phyloP scores from a whole-genome alignment of 106 monocot species.

The Dendrobium officinale region DNA sequence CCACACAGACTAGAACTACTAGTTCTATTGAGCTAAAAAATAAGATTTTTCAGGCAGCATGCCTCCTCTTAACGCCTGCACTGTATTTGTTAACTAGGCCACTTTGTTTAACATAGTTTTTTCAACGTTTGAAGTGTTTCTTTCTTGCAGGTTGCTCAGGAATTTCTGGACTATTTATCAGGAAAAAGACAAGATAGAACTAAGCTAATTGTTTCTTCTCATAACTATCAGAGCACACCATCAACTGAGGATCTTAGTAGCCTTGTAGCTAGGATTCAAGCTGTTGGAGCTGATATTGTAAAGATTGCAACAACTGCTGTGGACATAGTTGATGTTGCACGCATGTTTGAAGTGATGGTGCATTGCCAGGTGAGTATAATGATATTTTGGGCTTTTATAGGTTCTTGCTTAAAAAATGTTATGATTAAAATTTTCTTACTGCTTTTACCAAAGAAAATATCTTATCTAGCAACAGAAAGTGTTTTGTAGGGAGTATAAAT shows the following conservation, averaged over 20 bases:
- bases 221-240: slow-evolving; percentile 84
- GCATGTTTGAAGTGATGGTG: slow-evolving; percentile 82
- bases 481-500: not conserved
- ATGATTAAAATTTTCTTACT: not conserved
- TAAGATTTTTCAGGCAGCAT: not conserved
- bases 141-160: slow-evolving; percentile 61
- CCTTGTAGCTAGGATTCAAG: slow-evolving; percentile 90
- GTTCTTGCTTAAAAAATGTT: not conserved
- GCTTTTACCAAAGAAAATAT: not conserved
- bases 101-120: not conserved
- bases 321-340: slow-evolving; percentile 71
- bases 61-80: not conserved
- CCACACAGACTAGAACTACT: not conserved
- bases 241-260: slow-evolving; percentile 61
- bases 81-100: not conserved
- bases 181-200: slow-evolving; percentile 62
- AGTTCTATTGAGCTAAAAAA: not conserved
- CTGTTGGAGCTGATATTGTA: slow-evolving; percentile 86
- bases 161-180: slow-evolving; percentile 56
- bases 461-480: not conserved
- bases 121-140: slow-evolving; percentile 1
- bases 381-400: not conserved
- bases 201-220: slow-evolving; percentile 94
- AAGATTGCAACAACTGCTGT: slow-evolving; percentile 84
- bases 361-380: slow-evolving; percentile 68